A percentile compares a stretch with the other conserved stretches of the same genome.
Conservation (phyloP, 768 basidiomycete genomes). For the Daedalea quercina region DNA sequence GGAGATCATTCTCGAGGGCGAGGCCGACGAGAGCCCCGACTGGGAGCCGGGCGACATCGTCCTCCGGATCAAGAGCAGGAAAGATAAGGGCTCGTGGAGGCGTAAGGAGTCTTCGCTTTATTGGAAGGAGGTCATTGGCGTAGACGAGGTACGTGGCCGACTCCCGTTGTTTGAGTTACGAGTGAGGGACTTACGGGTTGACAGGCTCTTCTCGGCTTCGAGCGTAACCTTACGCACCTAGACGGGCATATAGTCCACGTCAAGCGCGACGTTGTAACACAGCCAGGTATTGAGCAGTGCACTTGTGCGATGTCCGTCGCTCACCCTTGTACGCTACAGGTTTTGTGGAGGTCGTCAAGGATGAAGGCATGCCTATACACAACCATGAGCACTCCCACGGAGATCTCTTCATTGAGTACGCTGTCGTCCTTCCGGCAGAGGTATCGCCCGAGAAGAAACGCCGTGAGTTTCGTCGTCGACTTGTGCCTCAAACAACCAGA, state of each 20-base stretch:
- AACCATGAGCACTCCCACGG: slow-evolving; percentile 50
- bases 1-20: slow-evolving; percentile 92
- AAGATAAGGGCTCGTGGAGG: slow-evolving; percentile 74
- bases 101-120: slow-evolving; percentile 89
- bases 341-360: slow-evolving; percentile 77
- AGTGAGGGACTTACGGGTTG: slow-evolving; percentile 6
- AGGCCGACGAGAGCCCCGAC: slow-evolving; percentile 92
- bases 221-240: slow-evolving; percentile 84
- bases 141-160: slow-evolving; percentile 80
- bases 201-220: slow-evolving; percentile 97
- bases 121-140: slow-evolving; percentile 85
- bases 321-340: too few relatives aligned
- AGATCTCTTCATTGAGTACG: slow-evolving; percentile 90
- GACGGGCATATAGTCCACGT: slow-evolving; percentile 79
- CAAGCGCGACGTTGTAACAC: slow-evolving; percentile 75
- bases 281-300: slow-evolving; percentile 59
- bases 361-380: slow-evolving; percentile 84
- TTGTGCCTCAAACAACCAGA: not conserved
- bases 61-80: slow-evolving; percentile 73
- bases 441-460: slow-evolving; percentile 59
- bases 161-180: not conserved
- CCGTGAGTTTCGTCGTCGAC: slow-evolving; percentile 48
- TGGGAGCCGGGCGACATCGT: slow-evolving; percentile 95
- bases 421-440: slow-evolving; percentile 77
- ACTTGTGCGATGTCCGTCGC: too few relatives aligned